phyloP scores from a whole-genome alignment of 2,329 filamentous ascomycete genomes.

The Nemania sp. region DNA sequence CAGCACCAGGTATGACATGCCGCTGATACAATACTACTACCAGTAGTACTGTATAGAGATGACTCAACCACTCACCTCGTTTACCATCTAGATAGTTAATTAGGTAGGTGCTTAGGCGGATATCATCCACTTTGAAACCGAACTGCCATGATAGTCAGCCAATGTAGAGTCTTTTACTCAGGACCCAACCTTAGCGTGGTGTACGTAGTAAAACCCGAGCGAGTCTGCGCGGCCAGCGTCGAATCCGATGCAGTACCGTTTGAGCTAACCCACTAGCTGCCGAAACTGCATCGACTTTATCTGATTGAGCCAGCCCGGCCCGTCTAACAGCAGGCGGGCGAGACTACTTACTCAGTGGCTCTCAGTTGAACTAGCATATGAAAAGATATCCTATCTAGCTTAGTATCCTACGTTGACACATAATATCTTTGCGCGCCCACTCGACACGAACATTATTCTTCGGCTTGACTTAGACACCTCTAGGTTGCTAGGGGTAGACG shows the following conservation, averaged over 20 bases:
- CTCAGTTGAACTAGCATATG: conserved; percentile 1
- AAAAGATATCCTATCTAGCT: background rate
- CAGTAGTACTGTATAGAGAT: conserved; percentile 4
- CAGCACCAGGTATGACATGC: conserved; percentile 26
- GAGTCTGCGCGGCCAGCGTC: background rate
- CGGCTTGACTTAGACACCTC: background rate
- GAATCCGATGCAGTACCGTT: conserved; percentile 18
- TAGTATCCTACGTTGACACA: background rate
- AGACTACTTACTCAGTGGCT: background rate
- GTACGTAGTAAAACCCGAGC: conserved; percentile 4
- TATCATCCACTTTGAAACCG: background rate
- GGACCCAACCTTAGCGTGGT: conserved; percentile 11
- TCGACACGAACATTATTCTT: background rate
- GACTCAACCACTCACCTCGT: conserved; percentile 15
- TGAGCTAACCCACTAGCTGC: background rate
- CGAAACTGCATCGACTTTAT: background rate
- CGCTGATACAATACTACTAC: conserved; percentile 11
- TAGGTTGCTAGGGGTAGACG: background rate
- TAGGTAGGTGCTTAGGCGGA: background rate
- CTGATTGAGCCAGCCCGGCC: background rate
- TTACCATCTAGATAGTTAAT: background rate
- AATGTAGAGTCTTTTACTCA: conserved; percentile 5
- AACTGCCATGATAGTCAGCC: background rate
- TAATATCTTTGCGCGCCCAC: background rate
- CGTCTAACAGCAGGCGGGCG: background rate